These are phyloP conservation scores for Protea cynaroides DNA, from an alignment of 164 flowering plant genomes.

Conservation along the genomic window DNA sequence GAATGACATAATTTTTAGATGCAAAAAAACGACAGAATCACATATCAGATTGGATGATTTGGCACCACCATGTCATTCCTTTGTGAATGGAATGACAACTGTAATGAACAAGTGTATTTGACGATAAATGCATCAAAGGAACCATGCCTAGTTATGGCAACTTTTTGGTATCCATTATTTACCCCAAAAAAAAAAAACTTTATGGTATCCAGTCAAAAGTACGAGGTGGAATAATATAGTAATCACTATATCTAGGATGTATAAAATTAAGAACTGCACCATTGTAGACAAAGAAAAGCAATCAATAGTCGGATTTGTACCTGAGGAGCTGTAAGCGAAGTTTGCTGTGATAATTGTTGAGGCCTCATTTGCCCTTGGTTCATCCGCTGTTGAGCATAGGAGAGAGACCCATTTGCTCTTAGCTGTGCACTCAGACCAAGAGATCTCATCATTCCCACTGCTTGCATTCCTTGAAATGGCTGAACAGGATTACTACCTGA, in stretches of 20 bases:
- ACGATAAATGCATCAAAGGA: too few species aligned
- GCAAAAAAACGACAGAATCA: too few species aligned
- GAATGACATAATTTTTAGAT: too few species aligned
- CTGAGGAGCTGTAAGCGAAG: slow-evolving; percentile 58
- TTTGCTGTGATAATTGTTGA: slow-evolving; percentile 58
- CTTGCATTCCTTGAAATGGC: slow-evolving; percentile 68
- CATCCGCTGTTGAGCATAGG: slow-evolving; percentile 64
- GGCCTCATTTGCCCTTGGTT: slow-evolving; percentile 55
- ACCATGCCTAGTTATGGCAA: too few species aligned
- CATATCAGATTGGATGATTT: too few species aligned
- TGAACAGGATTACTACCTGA: slow-evolving; percentile 59
- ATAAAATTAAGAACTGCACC: neutral
- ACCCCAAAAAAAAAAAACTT: too few species aligned
- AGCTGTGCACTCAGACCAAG: slow-evolving; percentile 53
- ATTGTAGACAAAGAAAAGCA: neutral
- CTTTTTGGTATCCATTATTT: too few species aligned
- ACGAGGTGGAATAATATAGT: too few species aligned
- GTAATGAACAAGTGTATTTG: too few species aligned
- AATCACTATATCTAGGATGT: neutral
- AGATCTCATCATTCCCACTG: slow-evolving; percentile 67
- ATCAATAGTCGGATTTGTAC: slow-evolving; percentile 26
- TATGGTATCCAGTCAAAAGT: too few species aligned
- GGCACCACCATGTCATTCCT: too few species aligned
- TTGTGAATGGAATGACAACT: too few species aligned
- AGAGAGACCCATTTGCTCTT: slow-evolving; percentile 51